Evolutionary conservation across 2,329 filamentous ascomycete species (phyloP).

Genomic region (Neopestalotiopsis clavispora): DNA sequence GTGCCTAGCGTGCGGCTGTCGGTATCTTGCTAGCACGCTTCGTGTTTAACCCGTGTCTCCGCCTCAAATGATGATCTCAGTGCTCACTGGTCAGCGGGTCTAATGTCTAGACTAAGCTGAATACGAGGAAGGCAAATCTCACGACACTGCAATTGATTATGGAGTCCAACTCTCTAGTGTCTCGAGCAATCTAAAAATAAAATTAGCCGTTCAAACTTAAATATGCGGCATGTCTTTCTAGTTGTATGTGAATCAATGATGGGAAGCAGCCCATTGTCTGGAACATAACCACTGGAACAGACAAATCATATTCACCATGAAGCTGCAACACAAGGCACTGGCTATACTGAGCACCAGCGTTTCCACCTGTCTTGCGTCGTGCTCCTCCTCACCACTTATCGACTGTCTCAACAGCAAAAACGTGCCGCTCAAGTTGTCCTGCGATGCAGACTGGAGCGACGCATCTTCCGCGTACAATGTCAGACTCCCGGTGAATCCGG

Average conservation of each 20-base stretch:
- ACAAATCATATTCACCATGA: not conserved
- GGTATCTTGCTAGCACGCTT: not conserved
- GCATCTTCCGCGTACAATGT: conserved; percentile 28
- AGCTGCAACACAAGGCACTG: not conserved
- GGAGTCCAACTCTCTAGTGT: not conserved
- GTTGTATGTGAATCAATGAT: not conserved
- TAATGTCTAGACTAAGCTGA: not conserved
- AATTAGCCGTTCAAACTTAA: not conserved
- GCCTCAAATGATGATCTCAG: not conserved
- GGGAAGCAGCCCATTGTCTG: not conserved
- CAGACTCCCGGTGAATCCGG: conserved; percentile 26
- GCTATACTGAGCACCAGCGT: not conserved
- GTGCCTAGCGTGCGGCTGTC: not conserved
- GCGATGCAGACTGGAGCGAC: conserved; percentile 4
- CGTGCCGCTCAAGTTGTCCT: not conserved
- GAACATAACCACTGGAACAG: not conserved
- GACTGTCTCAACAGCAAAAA: conserved; percentile 5
- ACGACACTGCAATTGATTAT: not conserved
- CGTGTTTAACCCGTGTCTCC: not conserved
- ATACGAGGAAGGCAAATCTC: not conserved
- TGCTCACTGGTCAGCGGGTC: not conserved
- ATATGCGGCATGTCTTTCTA: not conserved
- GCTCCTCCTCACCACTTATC: not conserved
- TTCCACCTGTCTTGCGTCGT: not conserved
- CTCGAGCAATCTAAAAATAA: not conserved